phyloP scores from a whole-genome alignment of 2,329 filamentous ascomycete genomes.

The Zymoseptoria pseudotritici region DNA sequence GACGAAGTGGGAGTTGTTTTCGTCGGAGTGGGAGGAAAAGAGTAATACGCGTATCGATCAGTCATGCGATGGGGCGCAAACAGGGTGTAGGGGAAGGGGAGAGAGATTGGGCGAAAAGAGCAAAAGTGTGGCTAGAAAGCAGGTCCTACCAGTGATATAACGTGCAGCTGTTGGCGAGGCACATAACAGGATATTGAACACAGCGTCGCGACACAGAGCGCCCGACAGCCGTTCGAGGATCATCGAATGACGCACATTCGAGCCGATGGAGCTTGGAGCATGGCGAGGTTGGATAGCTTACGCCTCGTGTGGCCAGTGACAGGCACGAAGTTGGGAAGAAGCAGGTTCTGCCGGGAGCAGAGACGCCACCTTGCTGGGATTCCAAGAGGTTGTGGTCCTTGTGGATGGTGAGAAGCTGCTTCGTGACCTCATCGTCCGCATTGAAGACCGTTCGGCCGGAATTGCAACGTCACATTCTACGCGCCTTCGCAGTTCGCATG shows the following conservation, averaged over 20 bases:
- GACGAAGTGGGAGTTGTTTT: slow-evolving; percentile 35
- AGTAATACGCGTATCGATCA: slow-evolving; percentile 45
- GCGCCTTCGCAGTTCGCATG: not conserved
- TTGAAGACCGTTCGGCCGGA: not conserved
- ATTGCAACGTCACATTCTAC: not conserved
- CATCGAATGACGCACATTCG: slow-evolving; percentile 9
- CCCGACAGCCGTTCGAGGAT: slow-evolving; percentile 7
- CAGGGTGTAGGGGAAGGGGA: slow-evolving; percentile 11
- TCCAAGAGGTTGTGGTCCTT: slow-evolving; percentile 4
- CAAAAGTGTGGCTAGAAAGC: slow-evolving; percentile 15
- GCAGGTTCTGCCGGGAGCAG: slow-evolving; percentile 16
- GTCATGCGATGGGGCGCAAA: slow-evolving; percentile 36
- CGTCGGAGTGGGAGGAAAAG: slow-evolving; percentile 44
- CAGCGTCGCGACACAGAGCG: slow-evolving; percentile 3
- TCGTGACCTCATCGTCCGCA: slow-evolving; percentile 9
- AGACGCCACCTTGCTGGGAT: slow-evolving; percentile 2
- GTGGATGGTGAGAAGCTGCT: slow-evolving; percentile 3
- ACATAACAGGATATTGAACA: slow-evolving; percentile 5
- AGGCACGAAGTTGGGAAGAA: slow-evolving; percentile 10
- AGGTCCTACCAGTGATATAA: slow-evolving; percentile 13
- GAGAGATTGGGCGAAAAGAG: slow-evolving; percentile 2
- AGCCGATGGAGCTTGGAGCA: slow-evolving; percentile 1
- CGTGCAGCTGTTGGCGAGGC: slow-evolving; percentile 8
- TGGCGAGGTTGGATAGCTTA: slow-evolving; percentile 17
- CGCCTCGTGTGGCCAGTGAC: slow-evolving; percentile 23